Base-by-base conservation (phyloP, 169 alveolate genomes). In the Cryptosporidium canis region DNA sequence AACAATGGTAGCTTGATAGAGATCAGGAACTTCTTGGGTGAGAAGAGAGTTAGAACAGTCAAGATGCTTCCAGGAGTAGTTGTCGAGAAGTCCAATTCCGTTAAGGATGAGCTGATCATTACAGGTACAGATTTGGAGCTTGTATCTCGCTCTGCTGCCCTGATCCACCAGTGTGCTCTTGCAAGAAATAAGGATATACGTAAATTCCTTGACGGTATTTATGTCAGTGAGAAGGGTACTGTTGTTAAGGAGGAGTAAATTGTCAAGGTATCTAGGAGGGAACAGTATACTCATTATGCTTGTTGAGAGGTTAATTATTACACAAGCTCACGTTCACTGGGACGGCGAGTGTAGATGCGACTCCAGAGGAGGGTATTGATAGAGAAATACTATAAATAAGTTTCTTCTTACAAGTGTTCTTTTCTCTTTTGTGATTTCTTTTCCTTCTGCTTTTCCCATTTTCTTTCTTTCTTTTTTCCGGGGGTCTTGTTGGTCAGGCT, bases 151-250 rank as follows among this genome's bases (percentile, higher is more conserved):
- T 96, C 99, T 43, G 99, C 98, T 83, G 99, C 99, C 1, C 95
- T 97, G 72, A 98, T 98, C 90, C 98, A 97, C 94, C 99, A 98
- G 93, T 95, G 98, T 41, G 95, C 98, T 85, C 95, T 95, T 35
- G 99, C 98, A 68, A 97, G 99, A 90, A 94, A 97, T 92, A 98
- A 98, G 96, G 99, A 98, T 96, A 97, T 97, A 67, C 96, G 99
- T 90, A 97, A 97, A 95, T 98, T 98, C 96, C 96, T 98, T 92
- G 99, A 98, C 92, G 99, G 99, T 83, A 97, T 98, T 90, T 98
- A 98, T 95, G 99, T 98, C 66, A 96, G 99, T 68, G 99, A 98
- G 91, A 97, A 93, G 33, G 96, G 97, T 33, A 92, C 95, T 41
- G 96, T 96, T 27, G 98, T 93, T 83, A 92, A 94, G 90, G 96